Evolutionary conservation across 2,329 filamentous ascomycete species (phyloP).

Genomic region (Didymosphaeria variabile): DNA sequence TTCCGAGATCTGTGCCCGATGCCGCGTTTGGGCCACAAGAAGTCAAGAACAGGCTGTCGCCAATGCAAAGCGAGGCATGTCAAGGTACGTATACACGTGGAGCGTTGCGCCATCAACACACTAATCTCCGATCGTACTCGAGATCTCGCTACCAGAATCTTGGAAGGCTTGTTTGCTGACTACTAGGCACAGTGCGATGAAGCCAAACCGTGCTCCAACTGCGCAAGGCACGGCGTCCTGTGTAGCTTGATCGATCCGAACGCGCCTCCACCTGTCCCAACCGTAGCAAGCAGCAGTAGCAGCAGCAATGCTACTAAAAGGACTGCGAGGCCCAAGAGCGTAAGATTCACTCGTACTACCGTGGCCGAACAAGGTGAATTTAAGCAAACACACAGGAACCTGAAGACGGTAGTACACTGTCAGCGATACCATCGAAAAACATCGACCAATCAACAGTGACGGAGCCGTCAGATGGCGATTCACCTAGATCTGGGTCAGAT

Average conservation of each 20-base stretch:
- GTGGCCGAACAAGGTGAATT: conserved; percentile 8
- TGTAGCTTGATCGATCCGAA: conserved; percentile 45
- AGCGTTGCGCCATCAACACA: conserved; percentile 1
- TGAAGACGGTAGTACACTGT: conserved; percentile 23
- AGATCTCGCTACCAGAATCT: conserved; percentile 16
- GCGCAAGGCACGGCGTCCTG: conserved; percentile 47
- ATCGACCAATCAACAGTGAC: conserved; percentile 12
- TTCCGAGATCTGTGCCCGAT: conserved; percentile 30
- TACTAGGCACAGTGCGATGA: conserved; percentile 46
- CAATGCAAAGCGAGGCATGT: conserved; percentile 51
- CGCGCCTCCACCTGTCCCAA: conserved; percentile 22
- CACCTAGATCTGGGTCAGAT: conserved; percentile 39
- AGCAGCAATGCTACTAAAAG: conserved; percentile 21
- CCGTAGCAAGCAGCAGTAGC: conserved; percentile 22
- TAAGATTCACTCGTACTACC: conserved; percentile 21
- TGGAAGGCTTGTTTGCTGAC: conserved; percentile 20
- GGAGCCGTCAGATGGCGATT: conserved; percentile 32
- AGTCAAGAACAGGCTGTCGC: conserved; percentile 45
- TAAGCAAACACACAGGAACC: conserved; percentile 20
- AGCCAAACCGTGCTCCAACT: conserved; percentile 49
- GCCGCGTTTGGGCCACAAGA: conserved; percentile 50
- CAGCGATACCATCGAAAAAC: conserved; percentile 29
- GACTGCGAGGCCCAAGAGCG: conserved; percentile 26
- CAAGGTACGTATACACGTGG: conserved; percentile 36
- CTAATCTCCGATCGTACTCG: conserved; percentile 12